Percentiles rank a stretch among this genome's conserved stretches.
These are phyloP conservation scores for Ramaria sp. DNA, from an alignment of 768 basidiomycete species.

Conservation along the genomic window DNA sequence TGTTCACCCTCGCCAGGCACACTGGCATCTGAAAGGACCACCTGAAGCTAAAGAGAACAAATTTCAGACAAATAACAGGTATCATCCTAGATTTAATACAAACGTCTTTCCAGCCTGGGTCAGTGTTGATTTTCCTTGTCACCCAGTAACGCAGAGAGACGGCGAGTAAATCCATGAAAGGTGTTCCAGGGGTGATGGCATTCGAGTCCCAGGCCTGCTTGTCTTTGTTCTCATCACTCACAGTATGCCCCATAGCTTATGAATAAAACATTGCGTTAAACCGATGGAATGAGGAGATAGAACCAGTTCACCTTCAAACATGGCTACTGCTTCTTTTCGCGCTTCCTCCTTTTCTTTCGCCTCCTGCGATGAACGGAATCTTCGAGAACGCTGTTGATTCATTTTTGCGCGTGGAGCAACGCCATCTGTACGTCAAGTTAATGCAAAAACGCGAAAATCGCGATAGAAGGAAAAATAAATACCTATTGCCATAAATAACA, in stretches of 20 bases:
- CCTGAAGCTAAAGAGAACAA: constrained; percentile 55
- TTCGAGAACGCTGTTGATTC: constrained; percentile 97
- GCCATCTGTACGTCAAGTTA: constrained; percentile 48
- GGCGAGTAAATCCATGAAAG: constrained; percentile 93
- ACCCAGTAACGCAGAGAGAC: constrained; percentile 92
- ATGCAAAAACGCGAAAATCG: constrained; percentile 1
- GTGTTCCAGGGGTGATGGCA: constrained; percentile 97
- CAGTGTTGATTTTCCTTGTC: constrained; percentile 85
- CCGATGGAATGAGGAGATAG: background rate
- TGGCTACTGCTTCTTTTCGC: constrained; percentile 63
- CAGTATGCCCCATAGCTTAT: constrained; percentile 83
- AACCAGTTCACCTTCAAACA: constrained; percentile 63
- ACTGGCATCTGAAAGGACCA: constrained; percentile 92
- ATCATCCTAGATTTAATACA: constrained; percentile 15
- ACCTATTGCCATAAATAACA: constrained; percentile 99
- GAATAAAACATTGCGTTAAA: background rate
- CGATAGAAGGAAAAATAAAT: background rate
- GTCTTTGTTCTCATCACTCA: constrained; percentile 66
- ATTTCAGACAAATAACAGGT: background rate
- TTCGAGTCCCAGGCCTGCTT: constrained; percentile 95
- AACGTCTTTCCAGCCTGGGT: constrained; percentile 93
- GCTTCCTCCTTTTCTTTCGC: constrained; percentile 90
- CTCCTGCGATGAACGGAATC: constrained; percentile 92
- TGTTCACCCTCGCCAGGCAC: constrained; percentile 99
- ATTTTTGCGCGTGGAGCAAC: constrained; percentile 98